Evolutionary conservation across 2,329 filamentous ascomycete species (phyloP), one percentile per base, ranked within the genome.

Genomic region (Phialocephala subalpina): DNA sequence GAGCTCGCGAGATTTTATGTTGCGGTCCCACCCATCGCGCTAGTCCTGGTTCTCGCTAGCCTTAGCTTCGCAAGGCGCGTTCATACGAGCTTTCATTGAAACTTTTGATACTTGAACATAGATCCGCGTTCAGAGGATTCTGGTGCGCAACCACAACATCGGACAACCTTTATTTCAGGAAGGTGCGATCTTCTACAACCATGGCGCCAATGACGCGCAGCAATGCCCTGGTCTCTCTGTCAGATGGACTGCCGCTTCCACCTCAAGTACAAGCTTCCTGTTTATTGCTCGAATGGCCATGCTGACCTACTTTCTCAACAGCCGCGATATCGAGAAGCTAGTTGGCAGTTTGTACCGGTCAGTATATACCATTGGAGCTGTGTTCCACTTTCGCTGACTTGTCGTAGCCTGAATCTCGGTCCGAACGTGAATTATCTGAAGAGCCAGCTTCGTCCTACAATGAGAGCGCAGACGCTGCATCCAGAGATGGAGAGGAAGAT

Each of bases 381-480:
- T 33, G 25, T 11, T 49, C 9, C 22, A 16, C 33, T 25, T 22
- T 47, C 40, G 22, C 25, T 65, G 6, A 60, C 29, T 58, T 49
- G 35, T 29, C 18, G 29, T 58, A 76, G 71, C 65, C 69, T 5
- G 71, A 73, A 27, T 66, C 68, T 42, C 69, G 68, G 62, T 74
- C 73, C 3, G 74, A 76, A 57, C 70, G 74, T 64, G 74, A 74
- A 49, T 60, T 72, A 29, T 77, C 75, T 11, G 73, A 73, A 64
- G 75, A 74, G 49, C 74, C 74, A 60, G 60, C 73, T 60, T 73
- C 73, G 20, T 76, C 73, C 7, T 75, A 72, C 55, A 72, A 73
- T 58, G 73, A 69, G 79, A 68, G 72, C 79, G 79, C 76, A 76
- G 77, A 72, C 68, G 72, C 73, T 72, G 73, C 69, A 65, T 72